Evolutionary conservation across 2,329 filamentous ascomycete species (phyloP).

Genomic region (Aspergillus quadrilineatus): DNA sequence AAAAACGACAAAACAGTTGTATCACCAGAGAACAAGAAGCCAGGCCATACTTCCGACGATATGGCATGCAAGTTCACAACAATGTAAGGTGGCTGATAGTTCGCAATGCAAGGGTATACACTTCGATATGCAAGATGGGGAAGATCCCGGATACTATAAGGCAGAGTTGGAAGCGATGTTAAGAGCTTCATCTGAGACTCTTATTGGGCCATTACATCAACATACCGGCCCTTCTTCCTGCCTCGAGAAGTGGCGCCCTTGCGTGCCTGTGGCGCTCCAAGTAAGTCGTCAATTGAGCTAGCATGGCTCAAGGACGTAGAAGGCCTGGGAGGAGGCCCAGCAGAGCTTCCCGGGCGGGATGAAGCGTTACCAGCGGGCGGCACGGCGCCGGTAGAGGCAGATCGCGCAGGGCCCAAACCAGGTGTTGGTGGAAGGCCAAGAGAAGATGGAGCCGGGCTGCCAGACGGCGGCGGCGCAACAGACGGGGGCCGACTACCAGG

Average conservation of each 20-base stretch:
- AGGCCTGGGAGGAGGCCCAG: slow-evolving; percentile 62
- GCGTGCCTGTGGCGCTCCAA: slow-evolving; percentile 70
- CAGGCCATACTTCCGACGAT: not conserved
- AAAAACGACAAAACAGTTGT: not conserved
- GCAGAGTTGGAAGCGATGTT: not conserved
- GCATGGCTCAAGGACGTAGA: slow-evolving; percentile 82
- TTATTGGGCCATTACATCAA: slow-evolving; percentile 88
- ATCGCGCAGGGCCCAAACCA: slow-evolving; percentile 27
- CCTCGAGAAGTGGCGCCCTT: slow-evolving; percentile 66
- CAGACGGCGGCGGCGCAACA: slow-evolving; percentile 28
- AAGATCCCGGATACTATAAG: not conserved
- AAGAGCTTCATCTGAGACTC: not conserved
- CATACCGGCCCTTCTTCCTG: slow-evolving; percentile 82
- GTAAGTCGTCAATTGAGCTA: slow-evolving; percentile 90
- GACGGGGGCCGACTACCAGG: slow-evolving; percentile 35
- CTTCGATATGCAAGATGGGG: slow-evolving; percentile 5
- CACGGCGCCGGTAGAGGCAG: slow-evolving; percentile 39
- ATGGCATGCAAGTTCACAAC: slow-evolving; percentile 6
- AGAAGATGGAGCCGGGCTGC: slow-evolving; percentile 33
- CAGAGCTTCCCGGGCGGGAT: slow-evolving; percentile 37
- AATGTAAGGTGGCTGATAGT: not conserved
- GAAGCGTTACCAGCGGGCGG: slow-evolving; percentile 32
- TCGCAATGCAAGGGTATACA: slow-evolving; percentile 10
- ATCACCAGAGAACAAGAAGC: slow-evolving; percentile 3
- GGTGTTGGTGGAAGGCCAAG: slow-evolving; percentile 33